A percentile compares a stretch with the other conserved stretches of the same genome.
Evolutionary conservation across 2,329 filamentous ascomycete genomes (phyloP).

Genomic region (Lachnellula arida): DNA sequence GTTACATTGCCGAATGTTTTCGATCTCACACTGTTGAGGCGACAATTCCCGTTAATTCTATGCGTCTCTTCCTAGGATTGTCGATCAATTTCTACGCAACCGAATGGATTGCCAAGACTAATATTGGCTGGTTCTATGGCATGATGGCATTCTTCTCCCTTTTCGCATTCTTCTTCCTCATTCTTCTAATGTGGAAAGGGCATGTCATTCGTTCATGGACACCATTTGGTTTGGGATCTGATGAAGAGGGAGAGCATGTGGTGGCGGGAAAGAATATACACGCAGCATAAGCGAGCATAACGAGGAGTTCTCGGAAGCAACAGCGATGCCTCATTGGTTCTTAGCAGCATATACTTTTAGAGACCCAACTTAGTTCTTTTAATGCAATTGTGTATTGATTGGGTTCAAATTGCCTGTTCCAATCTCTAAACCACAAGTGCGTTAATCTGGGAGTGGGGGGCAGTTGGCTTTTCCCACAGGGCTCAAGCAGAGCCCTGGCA

Average conservation of each 20-base stretch:
- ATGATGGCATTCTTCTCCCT: conserved; percentile 38
- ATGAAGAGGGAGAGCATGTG: conserved; percentile 28
- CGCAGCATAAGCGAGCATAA: not conserved
- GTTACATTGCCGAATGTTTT: conserved; percentile 5
- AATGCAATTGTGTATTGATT: not conserved
- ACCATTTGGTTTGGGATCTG: conserved; percentile 14
- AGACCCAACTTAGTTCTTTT: not conserved
- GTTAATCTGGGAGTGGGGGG: no score
- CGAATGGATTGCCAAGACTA: conserved; percentile 34
- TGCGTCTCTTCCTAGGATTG: conserved; percentile 35
- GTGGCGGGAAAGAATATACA: conserved; percentile 8
- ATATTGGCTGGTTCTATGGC: conserved; percentile 38
- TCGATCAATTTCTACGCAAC: conserved; percentile 38
- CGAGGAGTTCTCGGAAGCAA: not conserved
- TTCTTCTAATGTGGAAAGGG: conserved; percentile 30
- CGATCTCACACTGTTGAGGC: conserved; percentile 34
- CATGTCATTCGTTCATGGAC: conserved; percentile 20
- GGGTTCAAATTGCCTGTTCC: no score
- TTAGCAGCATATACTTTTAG: not conserved
- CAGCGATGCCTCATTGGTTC: not conserved
- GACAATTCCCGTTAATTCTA: conserved; percentile 32
- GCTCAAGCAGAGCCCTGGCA: no score
- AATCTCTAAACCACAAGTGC: no score
- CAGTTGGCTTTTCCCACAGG: no score
- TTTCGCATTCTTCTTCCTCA: conserved; percentile 24